Percentiles rank a stretch among this genome's conserved stretches.
These are phyloP conservation scores for Phytopythium ostracodes DNA, from an alignment of 352 stramenopile species.

Conservation along the genomic window DNA sequence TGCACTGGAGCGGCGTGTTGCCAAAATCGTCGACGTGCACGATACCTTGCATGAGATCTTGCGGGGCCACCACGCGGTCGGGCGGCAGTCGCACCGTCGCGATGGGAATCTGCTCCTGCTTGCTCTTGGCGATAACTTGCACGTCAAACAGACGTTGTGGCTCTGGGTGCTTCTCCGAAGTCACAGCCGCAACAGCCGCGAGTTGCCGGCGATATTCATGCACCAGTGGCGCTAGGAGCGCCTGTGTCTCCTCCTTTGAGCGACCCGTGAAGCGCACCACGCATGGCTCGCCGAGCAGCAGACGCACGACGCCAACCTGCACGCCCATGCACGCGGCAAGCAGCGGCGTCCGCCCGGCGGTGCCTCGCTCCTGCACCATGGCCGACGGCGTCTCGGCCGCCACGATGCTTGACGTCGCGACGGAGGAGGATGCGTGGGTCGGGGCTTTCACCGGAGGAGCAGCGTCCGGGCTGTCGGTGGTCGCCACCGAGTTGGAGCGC, in stretches of 20 bases:
- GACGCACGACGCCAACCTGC: slow-evolving; percentile 51
- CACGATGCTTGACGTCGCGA: neutral
- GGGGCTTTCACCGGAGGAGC: neutral
- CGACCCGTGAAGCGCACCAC: slow-evolving; percentile 67
- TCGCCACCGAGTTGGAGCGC: neutral
- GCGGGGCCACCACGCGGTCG: slow-evolving; percentile 25
- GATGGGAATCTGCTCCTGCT: slow-evolving; percentile 32
- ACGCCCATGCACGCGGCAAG: slow-evolving; percentile 65
- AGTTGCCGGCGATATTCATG: slow-evolving; percentile 5
- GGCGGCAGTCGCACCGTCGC: slow-evolving; percentile 44
- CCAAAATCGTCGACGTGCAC: slow-evolving; percentile 71
- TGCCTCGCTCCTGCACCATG: slow-evolving; percentile 33
- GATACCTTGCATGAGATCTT: slow-evolving; percentile 43
- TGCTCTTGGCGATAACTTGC: slow-evolving; percentile 31
- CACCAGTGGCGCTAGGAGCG: slow-evolving; percentile 39
- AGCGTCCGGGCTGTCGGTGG: neutral
- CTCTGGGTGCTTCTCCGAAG: too few relatives aligned
- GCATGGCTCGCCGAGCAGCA: slow-evolving; percentile 60
- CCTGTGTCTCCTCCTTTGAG: slow-evolving; percentile 29
- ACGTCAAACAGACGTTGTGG: slow-evolving; percentile 30
- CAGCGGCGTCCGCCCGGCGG: slow-evolving; percentile 56
- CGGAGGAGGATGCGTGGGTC: neutral
- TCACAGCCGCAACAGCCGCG: neutral
- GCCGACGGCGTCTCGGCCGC: slow-evolving; percentile 9
- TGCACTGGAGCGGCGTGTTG: slow-evolving; percentile 73